phyloP scores from a whole-genome alignment of 345 rosid species.

The Acer yangbiense region DNA sequence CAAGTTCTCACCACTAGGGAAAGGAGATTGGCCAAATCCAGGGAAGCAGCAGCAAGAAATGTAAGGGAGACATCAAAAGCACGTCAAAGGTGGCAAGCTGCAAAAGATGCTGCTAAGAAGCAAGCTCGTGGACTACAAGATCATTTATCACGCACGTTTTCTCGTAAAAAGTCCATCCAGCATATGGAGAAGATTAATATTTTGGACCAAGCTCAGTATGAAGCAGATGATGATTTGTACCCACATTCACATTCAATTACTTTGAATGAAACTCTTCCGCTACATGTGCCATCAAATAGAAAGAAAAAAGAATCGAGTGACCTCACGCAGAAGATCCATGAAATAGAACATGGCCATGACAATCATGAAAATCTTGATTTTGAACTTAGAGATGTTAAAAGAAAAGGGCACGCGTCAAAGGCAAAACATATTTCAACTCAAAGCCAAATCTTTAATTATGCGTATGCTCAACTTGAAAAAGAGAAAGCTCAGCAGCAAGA shows the following conservation, averaged over 20 bases:
- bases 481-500: conserved; percentile 73
- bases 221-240: conserved; percentile 40
- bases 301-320: conserved; percentile 38
- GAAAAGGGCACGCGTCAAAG: conserved; percentile 34
- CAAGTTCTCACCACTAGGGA: conserved; percentile 79
- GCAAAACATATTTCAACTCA: conserved; percentile 50
- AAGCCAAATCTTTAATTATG: conserved; percentile 80
- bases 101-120: conserved; percentile 68
- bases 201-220: conserved; percentile 44
- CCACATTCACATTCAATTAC: conserved; percentile 32
- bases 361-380: conserved; percentile 32
- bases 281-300: conserved; percentile 31
- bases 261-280: conserved; percentile 29
- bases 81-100: conserved; percentile 75
- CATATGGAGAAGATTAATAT: conserved; percentile 43
- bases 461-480: conserved; percentile 75
- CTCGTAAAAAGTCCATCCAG: conserved; percentile 39
- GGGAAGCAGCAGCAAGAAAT: conserved; percentile 83
- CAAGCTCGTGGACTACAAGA: conserved; percentile 67
- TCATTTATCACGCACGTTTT: conserved; percentile 64
- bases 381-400: conserved; percentile 33
- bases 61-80: conserved; percentile 72
- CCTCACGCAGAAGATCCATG: conserved; percentile 36
- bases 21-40: conserved; percentile 73
- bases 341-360: conserved; percentile 46